A percentile compares a stretch with the other conserved stretches of the same genome.
Conservation (phyloP, 495 filamentous ascomycete species). For the Sporormia fimetaria region DNA sequence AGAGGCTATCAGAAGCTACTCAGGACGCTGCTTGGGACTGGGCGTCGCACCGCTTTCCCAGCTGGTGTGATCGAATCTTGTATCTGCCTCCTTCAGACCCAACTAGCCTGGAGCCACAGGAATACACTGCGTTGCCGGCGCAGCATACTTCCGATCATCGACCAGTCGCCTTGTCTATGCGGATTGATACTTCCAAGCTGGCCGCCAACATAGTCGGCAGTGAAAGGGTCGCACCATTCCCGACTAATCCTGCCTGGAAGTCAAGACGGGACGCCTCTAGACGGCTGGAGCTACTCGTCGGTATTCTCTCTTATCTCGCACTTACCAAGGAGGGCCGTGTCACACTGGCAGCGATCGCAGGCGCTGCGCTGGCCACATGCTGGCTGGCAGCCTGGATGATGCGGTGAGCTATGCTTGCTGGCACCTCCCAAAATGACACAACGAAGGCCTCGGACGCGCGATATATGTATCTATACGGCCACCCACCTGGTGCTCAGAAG, state of each 20-base stretch:
- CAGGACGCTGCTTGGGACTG: conserved; percentile 49
- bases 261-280: conserved; percentile 40
- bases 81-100: conserved; percentile 39
- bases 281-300: conserved; percentile 47
- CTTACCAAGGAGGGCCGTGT: conserved; percentile 49
- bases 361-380: conserved; percentile 12
- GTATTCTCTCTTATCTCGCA: conserved; percentile 43
- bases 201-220: conserved; percentile 22
- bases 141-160: conserved; percentile 75
- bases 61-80: conserved; percentile 88
- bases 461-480: too few species aligned
- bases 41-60: conserved; percentile 71
- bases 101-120: conserved; percentile 29
- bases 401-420: too few species aligned
- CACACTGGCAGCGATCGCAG: conserved; percentile 9
- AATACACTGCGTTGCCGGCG: conserved; percentile 64
- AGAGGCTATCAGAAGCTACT: conserved; percentile 19
- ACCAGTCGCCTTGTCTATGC: conserved; percentile 57
- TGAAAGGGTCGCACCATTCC: conserved; percentile 39
- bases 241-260: conserved; percentile 43
- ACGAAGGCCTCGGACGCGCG: too few species aligned
- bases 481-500: too few species aligned
- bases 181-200: conserved; percentile 42
- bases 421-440: too few species aligned
- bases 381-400: conserved; percentile 4